Evolutionary conservation across 345 rosid genomes (phyloP), one percentile per base, ranked within the genome.

Genomic region (Pugionium dolabratum): DNA sequence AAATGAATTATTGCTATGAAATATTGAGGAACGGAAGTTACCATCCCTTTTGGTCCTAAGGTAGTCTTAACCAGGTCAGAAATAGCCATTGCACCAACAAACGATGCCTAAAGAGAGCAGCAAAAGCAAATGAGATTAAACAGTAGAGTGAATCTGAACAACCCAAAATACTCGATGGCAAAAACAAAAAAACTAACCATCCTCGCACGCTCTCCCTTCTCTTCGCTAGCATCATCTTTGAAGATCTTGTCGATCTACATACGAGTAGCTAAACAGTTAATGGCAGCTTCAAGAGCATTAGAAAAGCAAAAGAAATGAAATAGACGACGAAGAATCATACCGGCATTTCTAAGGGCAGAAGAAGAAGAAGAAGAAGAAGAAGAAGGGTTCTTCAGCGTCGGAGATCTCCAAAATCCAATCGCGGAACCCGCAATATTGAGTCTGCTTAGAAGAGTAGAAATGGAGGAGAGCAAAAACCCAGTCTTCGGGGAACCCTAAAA

Each of bases 31-130:
- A n/a, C 37, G 7, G 57, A 79, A 18, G 62, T 71, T 64, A 94
- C 99, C 99, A 94, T 94, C 56, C 99, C 99, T 77, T 94, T 94
- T 0, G 99, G 99, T 28, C 99, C 99, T 57, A 94, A 67, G 55
- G 99, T 94, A 51, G 97, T 84, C 83, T 94, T 94, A 11, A 94
- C 91, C 73, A 94, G 80, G 71, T 94, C 97, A 5, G 91, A 79
- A 68, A 94, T 81, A 25, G 99, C 97, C 86, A 88, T 90, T 45
- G 96, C 99, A 75, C 97, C 99, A 69, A 94, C 77, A 73, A 90
- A 88, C 30, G 97, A 90, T 36, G 97, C 95, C 99, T 94, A 72
- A 2, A 9, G 30, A 28, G 4, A 25, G 27, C 33, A 11, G 6
- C 36, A 60, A 43, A 33, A 64, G 1, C n/a, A 51, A 62, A 50